A percentile compares a stretch with the other conserved stretches of the same genome.
Conservation (phyloP, 2,329 filamentous ascomycete genomes). For the Clonostachys byssicola region DNA sequence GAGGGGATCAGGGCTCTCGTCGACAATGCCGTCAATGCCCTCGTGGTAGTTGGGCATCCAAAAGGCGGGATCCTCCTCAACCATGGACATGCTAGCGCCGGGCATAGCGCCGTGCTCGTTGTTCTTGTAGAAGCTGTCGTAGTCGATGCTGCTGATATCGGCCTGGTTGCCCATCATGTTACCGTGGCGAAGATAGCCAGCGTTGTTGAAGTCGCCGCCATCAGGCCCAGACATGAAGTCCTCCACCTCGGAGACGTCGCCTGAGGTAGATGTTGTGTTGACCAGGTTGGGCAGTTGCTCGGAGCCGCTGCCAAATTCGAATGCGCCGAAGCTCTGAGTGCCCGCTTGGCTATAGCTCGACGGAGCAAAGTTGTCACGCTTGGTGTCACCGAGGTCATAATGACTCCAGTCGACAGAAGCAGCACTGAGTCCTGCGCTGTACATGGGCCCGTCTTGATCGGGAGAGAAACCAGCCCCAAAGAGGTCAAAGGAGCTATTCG, state of each 20-base stretch:
- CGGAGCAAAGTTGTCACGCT: slow-evolving; percentile 38
- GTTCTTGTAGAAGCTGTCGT: slow-evolving; percentile 51
- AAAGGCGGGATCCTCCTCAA: slow-evolving; percentile 46
- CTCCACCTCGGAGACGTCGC: slow-evolving; percentile 64
- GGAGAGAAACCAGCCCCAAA: slow-evolving; percentile 42
- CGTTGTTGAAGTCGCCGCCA: slow-evolving; percentile 44
- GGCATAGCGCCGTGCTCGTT: slow-evolving; percentile 33
- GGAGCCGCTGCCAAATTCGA: slow-evolving; percentile 46
- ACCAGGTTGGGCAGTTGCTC: slow-evolving; percentile 51
- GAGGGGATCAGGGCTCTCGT: slow-evolving; percentile 27
- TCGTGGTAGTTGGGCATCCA: slow-evolving; percentile 43
- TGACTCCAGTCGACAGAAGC: slow-evolving; percentile 41
- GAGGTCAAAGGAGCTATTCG: slow-evolving; percentile 37
- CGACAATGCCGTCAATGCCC: slow-evolving; percentile 21
- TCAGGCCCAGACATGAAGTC: slow-evolving; percentile 46
- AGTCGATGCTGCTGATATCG: slow-evolving; percentile 47
- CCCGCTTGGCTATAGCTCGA: slow-evolving; percentile 51
- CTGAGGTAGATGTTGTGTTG: slow-evolving; percentile 57
- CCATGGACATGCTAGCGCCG: slow-evolving; percentile 37
- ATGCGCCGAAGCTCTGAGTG: slow-evolving; percentile 43
- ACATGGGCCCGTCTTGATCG: slow-evolving; percentile 52
- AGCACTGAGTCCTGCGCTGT: slow-evolving; percentile 58
- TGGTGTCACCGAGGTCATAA: slow-evolving; percentile 41
- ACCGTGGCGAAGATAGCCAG: slow-evolving; percentile 37
- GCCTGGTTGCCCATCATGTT: slow-evolving; percentile 33